A percentile compares a stretch with the other conserved stretches of the same genome.
Conservation (phyloP, 306 rosid genomes). For the Trichosanthes truncata region DNA sequence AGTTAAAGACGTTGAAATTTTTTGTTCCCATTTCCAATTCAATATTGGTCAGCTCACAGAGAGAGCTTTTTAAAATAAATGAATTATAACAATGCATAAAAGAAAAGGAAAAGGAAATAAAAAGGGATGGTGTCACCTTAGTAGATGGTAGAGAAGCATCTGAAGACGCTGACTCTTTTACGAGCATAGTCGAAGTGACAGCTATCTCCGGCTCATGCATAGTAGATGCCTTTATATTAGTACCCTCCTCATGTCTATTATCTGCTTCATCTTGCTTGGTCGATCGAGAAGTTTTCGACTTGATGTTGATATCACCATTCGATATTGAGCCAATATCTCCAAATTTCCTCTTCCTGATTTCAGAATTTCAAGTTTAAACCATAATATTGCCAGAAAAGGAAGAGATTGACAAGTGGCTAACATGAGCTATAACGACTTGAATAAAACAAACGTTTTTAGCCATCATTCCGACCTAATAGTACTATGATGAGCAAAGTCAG, state of each 20-base stretch:
- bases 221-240: slow-evolving; percentile 22
- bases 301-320: slow-evolving; percentile 42
- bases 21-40: background rate
- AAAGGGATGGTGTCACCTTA: slow-evolving; percentile 30
- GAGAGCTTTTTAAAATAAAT: background rate
- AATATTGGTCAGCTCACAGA: background rate
- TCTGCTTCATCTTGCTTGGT: slow-evolving; percentile 32
- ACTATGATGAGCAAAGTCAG: slow-evolving; percentile 24
- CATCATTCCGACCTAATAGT: slow-evolving; percentile 41
- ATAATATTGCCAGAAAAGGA: background rate
- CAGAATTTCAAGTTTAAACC: slow-evolving; percentile 14
- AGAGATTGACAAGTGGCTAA: background rate
- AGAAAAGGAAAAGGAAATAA: background rate
- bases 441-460: background rate
- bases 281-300: slow-evolving; percentile 32
- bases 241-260: slow-evolving; percentile 18
- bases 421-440: background rate
- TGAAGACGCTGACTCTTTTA: slow-evolving; percentile 29
- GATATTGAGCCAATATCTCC: slow-evolving; percentile 35
- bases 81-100: background rate
- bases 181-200: slow-evolving; percentile 21
- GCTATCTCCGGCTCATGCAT: slow-evolving; percentile 25
- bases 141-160: slow-evolving; percentile 30
- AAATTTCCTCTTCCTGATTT: slow-evolving; percentile 63
- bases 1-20: no score